Base-by-base conservation (phyloP, 108 stramenopile species). In the Craspedostauros australis region DNA sequence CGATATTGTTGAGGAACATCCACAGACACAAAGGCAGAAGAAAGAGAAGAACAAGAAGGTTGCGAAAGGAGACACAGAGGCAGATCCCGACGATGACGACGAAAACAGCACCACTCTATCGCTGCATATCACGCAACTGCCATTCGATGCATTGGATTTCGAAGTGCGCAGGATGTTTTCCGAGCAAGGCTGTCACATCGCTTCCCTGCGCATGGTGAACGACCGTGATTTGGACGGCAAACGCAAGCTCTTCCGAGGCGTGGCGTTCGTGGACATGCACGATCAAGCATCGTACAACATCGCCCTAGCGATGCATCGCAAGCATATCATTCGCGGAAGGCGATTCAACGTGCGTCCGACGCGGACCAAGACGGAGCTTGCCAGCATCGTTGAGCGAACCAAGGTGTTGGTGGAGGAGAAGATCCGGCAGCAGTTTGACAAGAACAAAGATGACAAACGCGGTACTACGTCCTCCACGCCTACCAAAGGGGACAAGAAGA, bases 321-420 rank as follows among this genome's bases (percentile, higher is more conserved):
- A 66, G 8, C 65, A 62, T 14, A 19, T 55, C 3, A 67, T 85
- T 44, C 58, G 80, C 33, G 82, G 80, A 12, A 58, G 82, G 1
- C 71, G 53, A 41, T 61, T 90, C 27, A 86, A 86, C 60, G 78
- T 90, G 32, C 79, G 88, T 29, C 84, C 80, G 0, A 84, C 80
- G 9, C 50, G 50, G 32, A 76, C 82, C 14, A 76, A 81, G 59
- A 37, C 60, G 54, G 84, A 90, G 54, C 36, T 90, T 20, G 68
- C 80, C 0, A 65, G 72, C 32, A 86, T 90, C 60, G 88, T 84
- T 21, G 41, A 50, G 2, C 66, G 58, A 21, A 90, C 88, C 7
- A 68, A 82, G 68, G 76, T 77, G 54, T 38, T 68, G 38, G 79
- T 84, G 2, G 71, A 75, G 36, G 55, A 50, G 38, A 64, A 76